A percentile compares a stretch with the other conserved stretches of the same genome.
These are phyloP conservation scores for Coniochaeta hoffmannii DNA, from an alignment of 2,329 filamentous ascomycete genomes.

Conservation along the genomic window DNA sequence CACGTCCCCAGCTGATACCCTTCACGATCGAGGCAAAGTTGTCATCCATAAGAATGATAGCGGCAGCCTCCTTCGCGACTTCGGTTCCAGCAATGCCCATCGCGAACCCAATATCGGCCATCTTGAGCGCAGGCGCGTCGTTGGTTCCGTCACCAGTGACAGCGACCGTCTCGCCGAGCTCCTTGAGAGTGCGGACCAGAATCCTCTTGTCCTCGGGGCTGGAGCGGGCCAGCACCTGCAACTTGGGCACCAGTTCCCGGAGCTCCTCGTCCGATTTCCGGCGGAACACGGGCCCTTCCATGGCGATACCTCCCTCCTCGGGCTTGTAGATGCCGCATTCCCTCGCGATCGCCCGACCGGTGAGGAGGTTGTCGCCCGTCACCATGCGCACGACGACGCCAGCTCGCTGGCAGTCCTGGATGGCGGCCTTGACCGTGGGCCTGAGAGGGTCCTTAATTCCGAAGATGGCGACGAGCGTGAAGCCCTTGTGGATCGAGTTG, in stretches of 20 bases:
- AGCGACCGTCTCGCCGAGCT: constrained; percentile 57
- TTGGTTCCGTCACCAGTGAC: constrained; percentile 63
- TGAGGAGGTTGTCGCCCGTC: constrained; percentile 50
- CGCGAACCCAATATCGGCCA: constrained; percentile 59
- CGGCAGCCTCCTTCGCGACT: constrained; percentile 54
- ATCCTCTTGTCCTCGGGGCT: constrained; percentile 61
- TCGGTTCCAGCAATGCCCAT: constrained; percentile 63
- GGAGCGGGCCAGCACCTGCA: constrained; percentile 58
- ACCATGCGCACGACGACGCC: constrained; percentile 71
- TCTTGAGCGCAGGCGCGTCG: constrained; percentile 58
- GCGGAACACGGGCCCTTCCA: constrained; percentile 63
- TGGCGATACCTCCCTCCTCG: constrained; percentile 47
- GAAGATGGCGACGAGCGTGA: constrained; percentile 66
- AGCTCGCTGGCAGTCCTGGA: constrained; percentile 58
- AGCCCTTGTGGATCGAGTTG: constrained; percentile 58
- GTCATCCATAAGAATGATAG: constrained; percentile 56
- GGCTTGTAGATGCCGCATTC: constrained; percentile 58
- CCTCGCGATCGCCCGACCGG: constrained; percentile 55
- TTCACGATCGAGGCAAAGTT: constrained; percentile 59
- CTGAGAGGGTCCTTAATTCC: constrained; percentile 71
- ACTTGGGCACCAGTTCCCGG: constrained; percentile 46
- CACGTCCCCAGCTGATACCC: constrained; percentile 57
- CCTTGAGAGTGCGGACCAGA: constrained; percentile 52
- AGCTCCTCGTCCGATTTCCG: constrained; percentile 52
- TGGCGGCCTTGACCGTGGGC: constrained; percentile 59